phyloP scores from a whole-genome alignment of 805 yeast species.

The Ogataea henricii region DNA sequence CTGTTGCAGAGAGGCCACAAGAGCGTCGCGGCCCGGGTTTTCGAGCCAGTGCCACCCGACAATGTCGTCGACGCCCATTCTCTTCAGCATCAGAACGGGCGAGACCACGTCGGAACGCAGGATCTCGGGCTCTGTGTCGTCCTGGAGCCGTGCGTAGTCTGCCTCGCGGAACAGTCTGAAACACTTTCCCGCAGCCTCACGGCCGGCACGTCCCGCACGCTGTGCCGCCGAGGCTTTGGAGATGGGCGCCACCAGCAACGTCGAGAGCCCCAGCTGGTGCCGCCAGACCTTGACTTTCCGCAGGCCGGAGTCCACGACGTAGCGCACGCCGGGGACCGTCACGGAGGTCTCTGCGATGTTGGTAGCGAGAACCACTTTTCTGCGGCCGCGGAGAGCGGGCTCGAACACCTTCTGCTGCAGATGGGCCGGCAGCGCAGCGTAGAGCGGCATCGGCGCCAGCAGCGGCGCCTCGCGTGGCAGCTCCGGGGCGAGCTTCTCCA shows the following conservation, averaged over 20 bases:
- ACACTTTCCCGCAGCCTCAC: constrained; percentile 91
- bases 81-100: constrained; percentile 82
- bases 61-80: constrained; percentile 80
- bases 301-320: constrained; percentile 90
- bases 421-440: constrained; percentile 89
- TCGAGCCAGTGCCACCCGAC: constrained; percentile 92
- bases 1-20: constrained; percentile 75
- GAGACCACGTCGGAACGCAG: constrained; percentile 81
- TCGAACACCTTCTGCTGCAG: constrained; percentile 82
- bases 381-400: constrained; percentile 58
- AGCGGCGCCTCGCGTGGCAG: constrained; percentile 76
- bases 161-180: constrained; percentile 79
- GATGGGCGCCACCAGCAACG: constrained; percentile 86
- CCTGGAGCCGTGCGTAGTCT: constrained; percentile 61
- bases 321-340: constrained; percentile 91
- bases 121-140: constrained; percentile 92
- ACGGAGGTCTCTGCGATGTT: constrained; percentile 98
- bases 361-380: constrained; percentile 90
- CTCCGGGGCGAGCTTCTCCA: constrained; percentile 61
- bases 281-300: constrained; percentile 95
- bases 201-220: constrained; percentile 98
- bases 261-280: constrained; percentile 89
- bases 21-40: constrained; percentile 78
- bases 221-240: constrained; percentile 95
- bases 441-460: constrained; percentile 78